Conservation (phyloP, 441 rosid species). For the Jatropha multifida region DNA sequence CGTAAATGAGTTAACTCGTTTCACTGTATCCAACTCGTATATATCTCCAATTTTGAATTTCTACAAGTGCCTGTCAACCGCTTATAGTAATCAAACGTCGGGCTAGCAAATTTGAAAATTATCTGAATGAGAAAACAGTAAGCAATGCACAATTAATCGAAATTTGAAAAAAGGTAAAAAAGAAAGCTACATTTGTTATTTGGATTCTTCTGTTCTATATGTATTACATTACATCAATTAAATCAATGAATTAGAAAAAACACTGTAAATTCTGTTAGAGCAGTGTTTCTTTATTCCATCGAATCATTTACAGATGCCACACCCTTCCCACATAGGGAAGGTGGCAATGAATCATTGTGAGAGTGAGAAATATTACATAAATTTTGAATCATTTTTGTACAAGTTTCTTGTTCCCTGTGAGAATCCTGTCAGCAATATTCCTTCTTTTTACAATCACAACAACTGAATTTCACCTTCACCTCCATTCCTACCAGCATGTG, state of each 20-base stretch:
- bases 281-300: constrained; percentile 42
- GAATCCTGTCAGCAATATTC: constrained; percentile 26
- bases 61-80: too few relatives aligned
- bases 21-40: too few relatives aligned
- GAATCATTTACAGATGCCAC: constrained; percentile 55
- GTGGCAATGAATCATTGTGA: constrained; percentile 43
- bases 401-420: constrained; percentile 23
- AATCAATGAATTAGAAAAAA: constrained; percentile 26
- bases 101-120: too few relatives aligned
- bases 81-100: too few relatives aligned
- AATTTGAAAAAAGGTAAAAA: background rate
- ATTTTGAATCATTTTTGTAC: constrained; percentile 44
- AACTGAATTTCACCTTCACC: constrained; percentile 20
- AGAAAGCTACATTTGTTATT: background rate
- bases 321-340: constrained; percentile 21
- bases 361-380: constrained; percentile 44
- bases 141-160: background rate
- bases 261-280: constrained; percentile 16
- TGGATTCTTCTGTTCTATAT: constrained; percentile 1
- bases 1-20: too few relatives aligned
- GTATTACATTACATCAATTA: constrained; percentile 29
- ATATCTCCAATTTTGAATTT: too few relatives aligned
- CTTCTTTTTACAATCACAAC: constrained; percentile 29
- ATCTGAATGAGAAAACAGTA: background rate
- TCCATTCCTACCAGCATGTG: constrained; percentile 21